These are phyloP conservation scores for Termitomyces sp. DNA, from an alignment of 768 basidiomycete genomes.

Conservation along the genomic window DNA sequence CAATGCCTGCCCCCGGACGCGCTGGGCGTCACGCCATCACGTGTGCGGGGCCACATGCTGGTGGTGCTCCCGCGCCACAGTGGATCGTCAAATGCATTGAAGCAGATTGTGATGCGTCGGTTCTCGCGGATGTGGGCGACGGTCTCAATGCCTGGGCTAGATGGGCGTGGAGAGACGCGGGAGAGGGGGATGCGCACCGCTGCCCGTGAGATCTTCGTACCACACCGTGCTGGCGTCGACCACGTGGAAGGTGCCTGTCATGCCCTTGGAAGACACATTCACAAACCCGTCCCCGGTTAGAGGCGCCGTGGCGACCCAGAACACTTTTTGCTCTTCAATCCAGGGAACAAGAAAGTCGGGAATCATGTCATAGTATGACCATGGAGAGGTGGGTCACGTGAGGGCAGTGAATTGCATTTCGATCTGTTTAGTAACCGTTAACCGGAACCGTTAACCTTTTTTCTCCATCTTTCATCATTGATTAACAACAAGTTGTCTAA, in stretches of 20 bases:
- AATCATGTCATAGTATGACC: conserved; percentile 54
- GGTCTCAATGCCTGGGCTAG: conserved; percentile 32
- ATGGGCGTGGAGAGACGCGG: too few relatives aligned
- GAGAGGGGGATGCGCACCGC: conserved; percentile 35
- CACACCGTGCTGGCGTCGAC: conserved; percentile 48
- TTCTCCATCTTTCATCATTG: too few relatives aligned
- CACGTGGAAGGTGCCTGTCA: conserved; percentile 56
- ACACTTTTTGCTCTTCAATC: conserved; percentile 60
- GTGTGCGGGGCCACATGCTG: too few relatives aligned
- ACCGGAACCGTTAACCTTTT: too few relatives aligned
- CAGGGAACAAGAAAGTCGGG: conserved; percentile 48
- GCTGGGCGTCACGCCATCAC: too few relatives aligned
- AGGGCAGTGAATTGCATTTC: too few relatives aligned
- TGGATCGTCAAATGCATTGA: conserved; percentile 58
- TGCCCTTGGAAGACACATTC: conserved; percentile 66
- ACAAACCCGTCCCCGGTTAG: conserved; percentile 52
- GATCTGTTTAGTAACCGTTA: too few relatives aligned
- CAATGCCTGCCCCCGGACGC: too few relatives aligned
- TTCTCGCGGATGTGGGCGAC: conserved; percentile 55
- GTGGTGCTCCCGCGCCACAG: conserved; percentile 7
- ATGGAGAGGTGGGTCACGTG: conserved; percentile 26
- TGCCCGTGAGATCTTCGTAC: conserved; percentile 74
- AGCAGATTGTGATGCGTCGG: conserved; percentile 54
- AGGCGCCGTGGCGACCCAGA: conserved; percentile 69
- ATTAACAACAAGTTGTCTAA: too few relatives aligned